These are phyloP conservation scores for Phytophthora fragariae DNA, from an alignment of 352 stramenopile species.

Conservation along the genomic window DNA sequence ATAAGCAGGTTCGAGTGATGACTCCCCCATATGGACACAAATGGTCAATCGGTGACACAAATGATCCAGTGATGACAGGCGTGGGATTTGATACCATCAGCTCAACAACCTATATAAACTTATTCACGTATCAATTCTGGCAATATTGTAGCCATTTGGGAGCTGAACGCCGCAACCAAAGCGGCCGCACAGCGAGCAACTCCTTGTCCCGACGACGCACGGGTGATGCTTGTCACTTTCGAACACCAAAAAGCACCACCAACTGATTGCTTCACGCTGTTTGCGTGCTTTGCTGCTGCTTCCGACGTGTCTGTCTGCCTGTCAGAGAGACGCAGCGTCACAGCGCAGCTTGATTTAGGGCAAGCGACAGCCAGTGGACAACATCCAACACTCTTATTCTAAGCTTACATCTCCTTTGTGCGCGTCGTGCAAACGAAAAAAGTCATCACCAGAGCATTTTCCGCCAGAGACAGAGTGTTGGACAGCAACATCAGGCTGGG, in stretches of 20 bases:
- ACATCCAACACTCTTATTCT: background rate
- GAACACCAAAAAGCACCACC: slow-evolving; percentile 24
- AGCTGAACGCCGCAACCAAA: background rate
- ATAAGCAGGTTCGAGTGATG: slow-evolving; percentile 16
- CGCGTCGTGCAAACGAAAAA: background rate
- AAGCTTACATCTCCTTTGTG: background rate
- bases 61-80: slow-evolving; percentile 17
- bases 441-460: background rate
- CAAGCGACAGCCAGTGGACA: background rate
- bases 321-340: background rate
- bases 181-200: slow-evolving; percentile 5
- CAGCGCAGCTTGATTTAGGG: background rate
- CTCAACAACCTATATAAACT: slow-evolving; percentile 17
- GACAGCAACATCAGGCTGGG: no score
- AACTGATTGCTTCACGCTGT: slow-evolving; percentile 18
- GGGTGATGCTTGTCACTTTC: slow-evolving; percentile 1
- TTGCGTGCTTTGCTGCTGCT: background rate
- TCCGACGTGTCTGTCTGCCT: slow-evolving; percentile 3
- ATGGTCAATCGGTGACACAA: background rate
- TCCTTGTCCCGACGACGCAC: slow-evolving; percentile 11
- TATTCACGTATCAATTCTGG: background rate
- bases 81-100: slow-evolving; percentile 31
- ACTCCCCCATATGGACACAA: slow-evolving; percentile 1
- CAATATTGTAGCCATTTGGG: slow-evolving; percentile 1
- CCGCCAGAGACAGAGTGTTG: background rate